Evolutionary conservation across 2,329 filamentous ascomycete genomes (phyloP).

Genomic region (Cadophora sp.): DNA sequence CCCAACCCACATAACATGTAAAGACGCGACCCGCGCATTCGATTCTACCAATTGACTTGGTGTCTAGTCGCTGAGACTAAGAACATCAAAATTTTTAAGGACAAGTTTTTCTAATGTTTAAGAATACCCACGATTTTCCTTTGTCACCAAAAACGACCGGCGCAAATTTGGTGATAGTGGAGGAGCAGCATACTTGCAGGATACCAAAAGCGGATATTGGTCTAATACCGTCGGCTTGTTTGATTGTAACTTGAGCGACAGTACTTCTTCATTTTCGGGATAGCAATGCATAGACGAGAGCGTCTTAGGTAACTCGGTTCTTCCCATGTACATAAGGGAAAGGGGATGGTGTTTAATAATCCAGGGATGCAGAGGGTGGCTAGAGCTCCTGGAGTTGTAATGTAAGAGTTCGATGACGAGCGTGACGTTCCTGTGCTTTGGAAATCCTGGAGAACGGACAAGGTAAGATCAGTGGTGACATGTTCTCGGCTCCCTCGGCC

Average conservation of each 20-base stretch:
- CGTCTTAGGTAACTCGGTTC: neutral
- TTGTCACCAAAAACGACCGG: constrained; percentile 16
- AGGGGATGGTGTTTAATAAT: constrained; percentile 4
- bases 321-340: constrained; percentile 8
- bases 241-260: constrained; percentile 1
- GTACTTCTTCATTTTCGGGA: neutral
- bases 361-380: neutral
- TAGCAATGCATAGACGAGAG: neutral
- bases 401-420: constrained; percentile 11
- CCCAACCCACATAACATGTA: neutral
- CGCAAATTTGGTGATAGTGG: neutral
- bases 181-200: constrained; percentile 12
- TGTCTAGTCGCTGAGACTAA: neutral
- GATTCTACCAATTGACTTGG: constrained; percentile 1
- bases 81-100: neutral
- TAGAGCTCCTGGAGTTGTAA: neutral
- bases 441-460: neutral
- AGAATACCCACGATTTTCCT: constrained; percentile 29
- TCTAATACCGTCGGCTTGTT: constrained; percentile 7
- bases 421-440: neutral
- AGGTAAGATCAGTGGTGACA: neutral
- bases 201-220: constrained; percentile 18
- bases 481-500: neutral
- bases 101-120: constrained; percentile 13
- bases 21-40: neutral